phyloP scores from a whole-genome alignment of 768 basidiomycete species.

The Dioszegia crocea region DNA sequence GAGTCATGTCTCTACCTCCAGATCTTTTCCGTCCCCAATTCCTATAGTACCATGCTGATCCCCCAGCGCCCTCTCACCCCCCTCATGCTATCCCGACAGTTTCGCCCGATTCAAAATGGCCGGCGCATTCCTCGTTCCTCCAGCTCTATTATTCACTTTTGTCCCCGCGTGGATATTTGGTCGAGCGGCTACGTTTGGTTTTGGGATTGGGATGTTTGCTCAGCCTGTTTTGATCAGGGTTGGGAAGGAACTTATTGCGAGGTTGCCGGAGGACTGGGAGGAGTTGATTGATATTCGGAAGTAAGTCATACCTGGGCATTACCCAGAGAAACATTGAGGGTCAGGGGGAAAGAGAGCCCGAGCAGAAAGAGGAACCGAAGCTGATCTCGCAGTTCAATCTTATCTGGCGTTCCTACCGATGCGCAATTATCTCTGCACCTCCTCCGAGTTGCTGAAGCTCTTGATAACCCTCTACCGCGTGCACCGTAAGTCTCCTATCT shows the following conservation, averaged over 20 bases:
- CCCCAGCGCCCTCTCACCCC: slow-evolving; percentile 49
- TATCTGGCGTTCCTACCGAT: slow-evolving; percentile 52
- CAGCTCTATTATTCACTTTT: slow-evolving; percentile 44
- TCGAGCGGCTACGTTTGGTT: slow-evolving; percentile 43
- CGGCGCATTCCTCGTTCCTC: slow-evolving; percentile 46
- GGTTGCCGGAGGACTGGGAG: slow-evolving; percentile 52
- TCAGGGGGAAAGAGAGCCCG: neutral
- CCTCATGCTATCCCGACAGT: slow-evolving; percentile 45
- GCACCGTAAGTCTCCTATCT: slow-evolving; percentile 35
- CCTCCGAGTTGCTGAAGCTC: slow-evolving; percentile 48
- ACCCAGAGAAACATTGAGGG: neutral
- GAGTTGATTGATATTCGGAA: slow-evolving; percentile 49
- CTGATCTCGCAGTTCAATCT: slow-evolving; percentile 41
- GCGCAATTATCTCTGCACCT: slow-evolving; percentile 51
- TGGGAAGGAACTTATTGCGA: slow-evolving; percentile 36
- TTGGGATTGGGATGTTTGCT: slow-evolving; percentile 51
- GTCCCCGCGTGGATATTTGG: slow-evolving; percentile 49
- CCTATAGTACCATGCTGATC: too few relatives aligned
- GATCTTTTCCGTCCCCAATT: too few relatives aligned
- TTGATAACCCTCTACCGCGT: slow-evolving; percentile 40
- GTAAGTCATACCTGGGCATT: slow-evolving; percentile 19
- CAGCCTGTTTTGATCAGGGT: slow-evolving; percentile 48
- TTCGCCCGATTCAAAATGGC: slow-evolving; percentile 50
- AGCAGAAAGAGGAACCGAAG: neutral
- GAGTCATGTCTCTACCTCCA: too few relatives aligned